Conservation (phyloP, 768 basidiomycete species). For the Rhizopogon vulgaris region DNA sequence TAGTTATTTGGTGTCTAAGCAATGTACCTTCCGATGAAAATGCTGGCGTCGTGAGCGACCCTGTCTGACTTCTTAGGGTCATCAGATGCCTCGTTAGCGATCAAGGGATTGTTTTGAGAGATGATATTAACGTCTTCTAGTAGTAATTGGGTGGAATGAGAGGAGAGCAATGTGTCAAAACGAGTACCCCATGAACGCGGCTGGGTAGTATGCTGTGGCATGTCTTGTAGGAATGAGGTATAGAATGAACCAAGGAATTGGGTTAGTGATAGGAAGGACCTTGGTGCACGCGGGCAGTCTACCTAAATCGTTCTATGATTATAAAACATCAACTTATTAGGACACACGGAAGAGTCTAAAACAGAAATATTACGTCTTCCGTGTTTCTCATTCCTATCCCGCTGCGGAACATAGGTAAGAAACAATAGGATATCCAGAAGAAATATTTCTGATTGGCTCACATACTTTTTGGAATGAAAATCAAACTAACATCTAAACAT, state of each 20-base stretch:
- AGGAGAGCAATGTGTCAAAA: constrained; percentile 56
- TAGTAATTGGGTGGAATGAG: constrained; percentile 37
- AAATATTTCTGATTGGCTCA: background rate
- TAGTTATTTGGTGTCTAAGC: background rate
- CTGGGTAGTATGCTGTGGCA: constrained; percentile 39
- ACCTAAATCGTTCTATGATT: background rate
- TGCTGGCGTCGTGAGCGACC: constrained; percentile 67
- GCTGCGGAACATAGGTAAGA: background rate
- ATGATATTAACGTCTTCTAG: constrained; percentile 10
- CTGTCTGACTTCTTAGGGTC: constrained; percentile 35
- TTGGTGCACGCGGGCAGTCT: background rate
- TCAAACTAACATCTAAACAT: background rate
- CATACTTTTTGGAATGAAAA: background rate
- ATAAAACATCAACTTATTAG: background rate
- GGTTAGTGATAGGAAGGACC: constrained; percentile 3
- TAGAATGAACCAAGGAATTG: constrained; percentile 14
- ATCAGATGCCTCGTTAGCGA: constrained; percentile 2
- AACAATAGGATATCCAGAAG: background rate
- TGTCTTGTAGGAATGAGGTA: constrained; percentile 21
- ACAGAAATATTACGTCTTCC: background rate
- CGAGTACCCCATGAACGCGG: constrained; percentile 65
- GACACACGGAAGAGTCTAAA: background rate
- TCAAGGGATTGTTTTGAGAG: constrained; percentile 6
- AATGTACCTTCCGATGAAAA: constrained; percentile 77
- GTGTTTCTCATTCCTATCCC: background rate